Evolutionary conservation across 495 filamentous ascomycete species (phyloP), one percentile per base, ranked within the genome.

Genomic region (Penicillium chermesinum): DNA sequence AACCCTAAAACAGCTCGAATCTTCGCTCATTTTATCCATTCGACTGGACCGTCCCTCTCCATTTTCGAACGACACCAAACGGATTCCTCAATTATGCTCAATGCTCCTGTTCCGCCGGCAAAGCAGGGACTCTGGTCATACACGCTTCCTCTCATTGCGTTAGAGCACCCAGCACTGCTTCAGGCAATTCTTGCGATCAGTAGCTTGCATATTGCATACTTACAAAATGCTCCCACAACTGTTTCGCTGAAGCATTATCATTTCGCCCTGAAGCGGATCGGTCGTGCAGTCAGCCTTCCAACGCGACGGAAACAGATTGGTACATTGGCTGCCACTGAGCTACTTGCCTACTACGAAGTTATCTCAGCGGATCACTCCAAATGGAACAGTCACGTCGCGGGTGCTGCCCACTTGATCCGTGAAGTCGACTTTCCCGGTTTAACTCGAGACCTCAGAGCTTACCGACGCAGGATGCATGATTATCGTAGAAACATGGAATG

Each of bases 301-400:
- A 75, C 60, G 40, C 83, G 84, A 56, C 83, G 93, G n/a, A 80
- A 79, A 13, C 81, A 89, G 49, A 75, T 88, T 9, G 83, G 87
- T 0, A 96, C 91, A 0, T 72, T 98, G 13, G 90, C 91, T 10
- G 89, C 93, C 13, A 87, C 88, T 1, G 70, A 95, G n/a, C 69
- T 96, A 14, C 77, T 98, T 17, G 88, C 84, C 1, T 98, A 87
- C 58, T 98, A 95, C 59, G 93, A 97, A 62, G 88, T 95, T 16
- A 90, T 91, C 79, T 85, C 86, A 37, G 93, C 90, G 13, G 93
- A 98, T 55, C 93, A 96, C 58, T 80, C 86, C 41, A 95, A 95
- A 65, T 98, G 93, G 93, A 90, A 87, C 55, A 91, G 82, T 45
- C 93, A 98, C 61, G 74, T 97, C 50, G 79, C 85, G 32, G 93